These are phyloP conservation scores for Umbelopsis sp. DNA, from an alignment of 192 early-diverging fungal species.

Conservation along the genomic window DNA sequence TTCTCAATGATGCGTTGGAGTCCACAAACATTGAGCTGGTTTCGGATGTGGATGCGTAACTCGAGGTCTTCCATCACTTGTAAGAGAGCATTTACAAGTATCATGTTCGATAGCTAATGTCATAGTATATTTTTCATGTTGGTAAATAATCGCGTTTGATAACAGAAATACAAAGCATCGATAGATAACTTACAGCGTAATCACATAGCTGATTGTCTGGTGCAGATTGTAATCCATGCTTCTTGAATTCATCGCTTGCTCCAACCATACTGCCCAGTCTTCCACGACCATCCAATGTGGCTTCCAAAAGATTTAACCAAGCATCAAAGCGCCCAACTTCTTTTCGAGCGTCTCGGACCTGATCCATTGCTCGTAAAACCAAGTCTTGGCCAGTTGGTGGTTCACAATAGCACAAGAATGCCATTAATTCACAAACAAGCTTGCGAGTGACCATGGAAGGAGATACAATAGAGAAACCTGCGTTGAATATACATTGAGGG, in stretches of 20 bases:
- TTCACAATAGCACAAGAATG: conserved; percentile 76
- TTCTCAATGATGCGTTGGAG: conserved; percentile 64
- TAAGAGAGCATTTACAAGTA: conserved; percentile 75
- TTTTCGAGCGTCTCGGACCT: conserved; percentile 65
- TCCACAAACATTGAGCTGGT: conserved; percentile 72
- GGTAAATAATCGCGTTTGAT: background rate
- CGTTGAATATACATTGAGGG: conserved; percentile 71
- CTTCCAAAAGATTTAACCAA: conserved; percentile 71
- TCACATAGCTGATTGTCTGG: conserved; percentile 73
- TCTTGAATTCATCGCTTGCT: conserved; percentile 71
- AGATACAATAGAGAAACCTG: conserved; percentile 74
- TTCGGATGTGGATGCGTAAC: conserved; percentile 70
- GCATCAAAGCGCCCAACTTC: conserved; percentile 72
- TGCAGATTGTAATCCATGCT: conserved; percentile 40
- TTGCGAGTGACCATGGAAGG: conserved; percentile 69
- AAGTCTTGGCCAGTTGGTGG: conserved; percentile 73
- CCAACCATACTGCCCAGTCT: conserved; percentile 78
- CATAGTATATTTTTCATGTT: background rate
- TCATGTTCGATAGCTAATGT: conserved; percentile 69
- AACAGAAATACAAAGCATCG: no score
- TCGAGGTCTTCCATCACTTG: conserved; percentile 77
- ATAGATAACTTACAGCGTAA: conserved; percentile 53
- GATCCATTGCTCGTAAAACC: conserved; percentile 78
- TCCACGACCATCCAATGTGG: conserved; percentile 75
- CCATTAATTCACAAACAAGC: conserved; percentile 74